Evolutionary conservation across 192 early-diverging fungal species (phyloP).

Genomic region (Linnemannia hyalina): DNA sequence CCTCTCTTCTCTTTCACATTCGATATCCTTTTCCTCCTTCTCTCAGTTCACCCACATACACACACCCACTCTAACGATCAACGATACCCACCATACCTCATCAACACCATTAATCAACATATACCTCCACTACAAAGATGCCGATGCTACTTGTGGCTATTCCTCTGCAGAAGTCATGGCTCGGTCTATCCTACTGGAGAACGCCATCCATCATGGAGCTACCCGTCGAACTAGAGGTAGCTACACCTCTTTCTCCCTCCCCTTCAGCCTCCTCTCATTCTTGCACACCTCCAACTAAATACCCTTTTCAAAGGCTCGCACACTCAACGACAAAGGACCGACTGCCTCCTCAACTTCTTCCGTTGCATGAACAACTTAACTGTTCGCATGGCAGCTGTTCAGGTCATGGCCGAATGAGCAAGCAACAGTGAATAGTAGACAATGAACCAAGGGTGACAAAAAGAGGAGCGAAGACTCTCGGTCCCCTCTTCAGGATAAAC

Average conservation of each 20-base stretch:
- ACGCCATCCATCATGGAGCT: conserved; percentile 48
- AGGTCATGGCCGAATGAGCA: not conserved
- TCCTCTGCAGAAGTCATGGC: conserved; percentile 38
- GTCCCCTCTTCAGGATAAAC: not conserved
- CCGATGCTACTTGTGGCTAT: conserved; percentile 34
- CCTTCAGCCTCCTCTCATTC: not conserved
- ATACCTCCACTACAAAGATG: conserved; percentile 3
- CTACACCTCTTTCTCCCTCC: not conserved
- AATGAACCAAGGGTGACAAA: not conserved
- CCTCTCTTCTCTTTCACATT: not conserved
- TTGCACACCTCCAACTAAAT: not conserved
- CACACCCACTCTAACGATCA: not conserved
- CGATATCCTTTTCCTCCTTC: not conserved
- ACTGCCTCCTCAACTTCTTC: not conserved
- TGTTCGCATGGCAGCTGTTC: too few relatives aligned
- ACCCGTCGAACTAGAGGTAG: conserved; percentile 53
- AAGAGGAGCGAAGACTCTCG: not conserved
- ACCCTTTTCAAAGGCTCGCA: not conserved
- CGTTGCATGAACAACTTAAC: too few relatives aligned
- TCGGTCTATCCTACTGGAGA: conserved; percentile 38
- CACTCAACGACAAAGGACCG: not conserved
- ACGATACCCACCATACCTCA: not conserved
- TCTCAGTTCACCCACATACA: not conserved
- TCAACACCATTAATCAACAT: not conserved
- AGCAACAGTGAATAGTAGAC: not conserved